Percentiles rank a stretch among this genome's conserved stretches.
These are phyloP conservation scores for Lablab purpureus DNA, from an alignment of 306 rosid genomes.

Conservation along the genomic window DNA sequence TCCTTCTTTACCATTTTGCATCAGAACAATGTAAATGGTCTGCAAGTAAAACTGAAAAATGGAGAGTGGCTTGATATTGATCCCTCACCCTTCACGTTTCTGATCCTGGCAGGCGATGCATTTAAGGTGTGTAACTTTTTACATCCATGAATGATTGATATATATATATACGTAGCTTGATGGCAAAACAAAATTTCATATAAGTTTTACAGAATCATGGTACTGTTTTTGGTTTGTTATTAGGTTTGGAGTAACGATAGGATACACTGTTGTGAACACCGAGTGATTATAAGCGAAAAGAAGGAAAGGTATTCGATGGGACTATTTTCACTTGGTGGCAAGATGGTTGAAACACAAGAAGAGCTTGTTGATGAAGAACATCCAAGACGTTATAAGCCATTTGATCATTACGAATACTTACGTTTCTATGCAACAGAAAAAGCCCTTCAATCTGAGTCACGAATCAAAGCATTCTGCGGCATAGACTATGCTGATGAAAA, in stretches of 20 bases:
- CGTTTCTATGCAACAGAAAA: conserved; percentile 15
- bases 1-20: conserved; percentile 50
- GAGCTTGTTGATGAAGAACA: conserved; percentile 52
- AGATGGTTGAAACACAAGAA: conserved; percentile 35
- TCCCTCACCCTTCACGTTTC: conserved; percentile 48
- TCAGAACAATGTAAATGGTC: conserved; percentile 46
- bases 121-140: conserved; percentile 42
- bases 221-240: not conserved
- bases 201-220: not conserved
- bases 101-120: conserved; percentile 50
- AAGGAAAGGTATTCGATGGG: conserved; percentile 49
- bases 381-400: conserved; percentile 42
- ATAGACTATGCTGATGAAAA: conserved; percentile 16
- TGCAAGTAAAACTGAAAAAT: conserved; percentile 47
- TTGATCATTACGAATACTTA: conserved; percentile 47
- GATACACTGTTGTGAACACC: conserved; percentile 41
- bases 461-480: conserved; percentile 49
- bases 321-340: conserved; percentile 40
- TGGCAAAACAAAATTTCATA: not conserved
- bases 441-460: conserved; percentile 34
- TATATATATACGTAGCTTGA: no score
- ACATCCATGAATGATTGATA: not conserved
- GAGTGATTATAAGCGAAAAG: conserved; percentile 41
- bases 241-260: conserved; percentile 53
- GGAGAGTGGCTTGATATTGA: conserved; percentile 47